Conservation (phyloP, 176 grass and related monocot genomes). For the Zea mays region DNA sequence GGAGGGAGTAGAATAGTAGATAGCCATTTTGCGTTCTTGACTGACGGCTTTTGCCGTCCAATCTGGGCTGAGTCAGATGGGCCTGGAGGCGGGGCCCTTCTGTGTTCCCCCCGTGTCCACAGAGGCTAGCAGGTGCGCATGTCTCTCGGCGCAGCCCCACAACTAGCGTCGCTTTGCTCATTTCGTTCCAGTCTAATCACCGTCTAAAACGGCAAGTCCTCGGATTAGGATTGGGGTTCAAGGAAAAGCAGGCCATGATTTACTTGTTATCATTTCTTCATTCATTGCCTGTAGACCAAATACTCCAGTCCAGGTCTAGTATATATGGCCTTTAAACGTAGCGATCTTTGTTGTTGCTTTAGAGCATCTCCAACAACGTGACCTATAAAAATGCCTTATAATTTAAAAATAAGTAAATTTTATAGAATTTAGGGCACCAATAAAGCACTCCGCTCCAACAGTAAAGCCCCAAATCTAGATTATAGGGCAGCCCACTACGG, state of each 20-base stretch:
- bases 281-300: background rate
- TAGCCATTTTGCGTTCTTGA: background rate
- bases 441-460: too few species aligned
- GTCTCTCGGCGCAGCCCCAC: constrained; percentile 35
- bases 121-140: constrained; percentile 35
- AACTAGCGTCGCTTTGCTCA: background rate
- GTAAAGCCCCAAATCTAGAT: too few species aligned
- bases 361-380: too few species aligned
- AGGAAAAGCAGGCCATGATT: background rate
- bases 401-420: too few species aligned
- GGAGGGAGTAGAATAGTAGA: background rate
- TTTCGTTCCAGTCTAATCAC: constrained; percentile 12
- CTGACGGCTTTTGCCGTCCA: constrained; percentile 30
- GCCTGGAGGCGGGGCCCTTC: constrained; percentile 35
- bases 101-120: constrained; percentile 36
- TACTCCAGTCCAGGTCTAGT: too few species aligned
- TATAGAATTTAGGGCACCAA: too few species aligned
- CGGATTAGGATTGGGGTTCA: background rate
- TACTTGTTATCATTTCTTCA: background rate
- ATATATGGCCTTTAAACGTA: background rate
- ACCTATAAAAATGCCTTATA: too few species aligned
- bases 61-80: constrained; percentile 51
- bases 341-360: background rate
- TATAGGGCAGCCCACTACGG: too few species aligned
- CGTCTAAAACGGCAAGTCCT: background rate